Evolutionary conservation across 1,284 basidiomycete species (phyloP).

Genomic region (Ceratobasidium sp.): DNA sequence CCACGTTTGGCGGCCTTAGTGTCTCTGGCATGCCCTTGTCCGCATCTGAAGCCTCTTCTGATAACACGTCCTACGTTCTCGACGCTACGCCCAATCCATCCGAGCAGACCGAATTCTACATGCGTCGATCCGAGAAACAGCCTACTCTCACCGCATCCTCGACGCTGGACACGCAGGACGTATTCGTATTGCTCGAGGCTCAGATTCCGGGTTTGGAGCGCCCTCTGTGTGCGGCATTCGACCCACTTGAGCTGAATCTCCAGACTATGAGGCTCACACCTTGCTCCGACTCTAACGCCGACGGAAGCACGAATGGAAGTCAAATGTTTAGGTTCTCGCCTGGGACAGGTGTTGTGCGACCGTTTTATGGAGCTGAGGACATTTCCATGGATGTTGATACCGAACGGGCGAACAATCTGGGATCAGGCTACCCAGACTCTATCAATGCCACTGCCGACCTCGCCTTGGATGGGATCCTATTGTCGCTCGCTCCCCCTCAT

Average conservation of each 20-base stretch:
- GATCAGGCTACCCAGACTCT: neutral
- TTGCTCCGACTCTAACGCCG: neutral
- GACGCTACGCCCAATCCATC: slow-evolving; percentile 18
- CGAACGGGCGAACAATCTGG: neutral
- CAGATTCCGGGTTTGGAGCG: too few species aligned
- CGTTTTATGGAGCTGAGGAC: slow-evolving; percentile 16
- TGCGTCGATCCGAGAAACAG: slow-evolving; percentile 8
- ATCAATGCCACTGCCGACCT: neutral
- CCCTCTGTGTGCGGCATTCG: slow-evolving; percentile 27
- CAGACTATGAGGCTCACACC: slow-evolving; percentile 16
- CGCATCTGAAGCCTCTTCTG: neutral
- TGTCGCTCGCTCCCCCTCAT: neutral
- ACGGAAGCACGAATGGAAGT: neutral
- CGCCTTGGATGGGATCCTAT: neutral
- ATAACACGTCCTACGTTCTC: neutral
- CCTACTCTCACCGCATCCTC: neutral
- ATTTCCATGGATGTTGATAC: neutral
- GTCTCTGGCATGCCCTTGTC: neutral
- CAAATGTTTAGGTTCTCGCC: slow-evolving; percentile 29
- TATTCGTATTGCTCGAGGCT: slow-evolving; percentile 26
- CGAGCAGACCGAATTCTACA: slow-evolving; percentile 20
- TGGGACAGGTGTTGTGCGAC: neutral
- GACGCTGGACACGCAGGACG: neutral
- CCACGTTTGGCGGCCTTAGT: slow-evolving; percentile 19
- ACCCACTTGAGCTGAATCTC: slow-evolving; percentile 2